Evolutionary conservation across 2,329 filamentous ascomycete genomes (phyloP).

Genomic region (Calonectria honghensis): DNA sequence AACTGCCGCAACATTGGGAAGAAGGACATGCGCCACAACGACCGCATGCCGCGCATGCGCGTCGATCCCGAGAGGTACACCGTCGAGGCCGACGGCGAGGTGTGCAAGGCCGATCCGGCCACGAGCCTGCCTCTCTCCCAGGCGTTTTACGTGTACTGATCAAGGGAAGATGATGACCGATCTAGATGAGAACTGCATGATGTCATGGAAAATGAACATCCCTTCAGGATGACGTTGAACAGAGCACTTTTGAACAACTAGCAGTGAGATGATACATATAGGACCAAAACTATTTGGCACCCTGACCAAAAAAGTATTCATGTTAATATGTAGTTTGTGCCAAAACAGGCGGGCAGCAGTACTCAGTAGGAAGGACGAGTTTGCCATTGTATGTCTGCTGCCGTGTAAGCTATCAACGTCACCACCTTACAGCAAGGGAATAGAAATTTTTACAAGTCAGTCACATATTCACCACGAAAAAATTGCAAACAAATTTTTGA

Average conservation of each 20-base stretch:
- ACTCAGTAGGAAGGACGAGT: neutral
- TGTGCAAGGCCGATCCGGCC: slow-evolving; percentile 84
- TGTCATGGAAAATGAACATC: slow-evolving; percentile 7
- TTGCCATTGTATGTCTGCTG: neutral
- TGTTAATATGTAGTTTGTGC: neutral
- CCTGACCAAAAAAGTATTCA: neutral
- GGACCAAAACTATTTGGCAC: neutral
- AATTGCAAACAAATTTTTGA: neutral
- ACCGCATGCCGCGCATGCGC: slow-evolving; percentile 87
- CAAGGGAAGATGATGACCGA: neutral
- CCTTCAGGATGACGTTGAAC: slow-evolving; percentile 17
- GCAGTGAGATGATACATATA: neutral
- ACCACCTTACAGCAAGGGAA: neutral
- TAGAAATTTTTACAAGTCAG: neutral
- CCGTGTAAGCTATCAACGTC: neutral
- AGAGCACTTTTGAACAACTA: slow-evolving; percentile 3
- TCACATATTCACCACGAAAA: neutral
- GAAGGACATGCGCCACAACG: slow-evolving; percentile 93
- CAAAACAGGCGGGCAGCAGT: neutral
- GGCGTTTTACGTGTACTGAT: slow-evolving; percentile 83
- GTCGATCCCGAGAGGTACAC: slow-evolving; percentile 94
- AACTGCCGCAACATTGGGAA: slow-evolving; percentile 86
- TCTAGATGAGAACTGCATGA: slow-evolving; percentile 1
- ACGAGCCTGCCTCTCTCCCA: slow-evolving; percentile 84
- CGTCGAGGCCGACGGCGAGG: slow-evolving; percentile 88